Conservation (phyloP, 2,329 filamentous ascomycete genomes). For the Nemania serpens region DNA sequence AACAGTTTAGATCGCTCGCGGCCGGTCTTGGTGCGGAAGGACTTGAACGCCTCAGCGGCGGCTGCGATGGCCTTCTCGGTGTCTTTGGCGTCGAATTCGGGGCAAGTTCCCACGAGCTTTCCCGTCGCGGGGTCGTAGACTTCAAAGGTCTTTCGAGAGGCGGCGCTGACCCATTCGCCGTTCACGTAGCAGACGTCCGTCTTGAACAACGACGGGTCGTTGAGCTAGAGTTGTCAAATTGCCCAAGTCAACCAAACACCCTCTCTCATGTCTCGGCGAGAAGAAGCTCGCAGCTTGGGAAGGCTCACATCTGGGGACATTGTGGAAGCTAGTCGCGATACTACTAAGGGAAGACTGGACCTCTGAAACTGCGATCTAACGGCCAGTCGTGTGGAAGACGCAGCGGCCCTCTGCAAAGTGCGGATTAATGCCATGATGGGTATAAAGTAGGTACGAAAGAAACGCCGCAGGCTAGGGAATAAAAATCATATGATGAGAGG, state of each 20-base stretch:
- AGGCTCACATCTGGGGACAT: slow-evolving; percentile 37
- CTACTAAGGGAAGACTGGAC: slow-evolving; percentile 38
- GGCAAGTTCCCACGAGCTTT: slow-evolving; percentile 77
- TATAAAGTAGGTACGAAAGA: neutral
- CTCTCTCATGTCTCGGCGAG: neutral
- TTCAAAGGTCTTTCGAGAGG: slow-evolving; percentile 89
- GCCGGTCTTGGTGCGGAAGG: slow-evolving; percentile 72
- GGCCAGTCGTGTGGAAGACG: slow-evolving; percentile 31
- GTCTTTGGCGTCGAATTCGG: slow-evolving; percentile 81
- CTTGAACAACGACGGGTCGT: slow-evolving; percentile 82
- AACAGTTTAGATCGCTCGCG: slow-evolving; percentile 76
- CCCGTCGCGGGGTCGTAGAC: slow-evolving; percentile 85
- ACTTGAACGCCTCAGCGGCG: slow-evolving; percentile 75
- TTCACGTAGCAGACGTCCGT: slow-evolving; percentile 83
- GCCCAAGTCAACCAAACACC: neutral
- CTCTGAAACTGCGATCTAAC: slow-evolving; percentile 40
- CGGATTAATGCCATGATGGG: slow-evolving; percentile 38
- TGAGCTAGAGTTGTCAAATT: slow-evolving; percentile 58
- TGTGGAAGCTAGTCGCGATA: slow-evolving; percentile 38
- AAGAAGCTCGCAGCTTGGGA: neutral
- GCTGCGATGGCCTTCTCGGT: slow-evolving; percentile 81
- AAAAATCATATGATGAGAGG: neutral
- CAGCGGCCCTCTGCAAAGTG: slow-evolving; percentile 33
- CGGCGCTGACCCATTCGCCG: slow-evolving; percentile 86
- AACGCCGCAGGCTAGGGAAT: no score